Evolutionary conservation across 192 early-diverging fungal species (phyloP), one percentile per base, ranked within the genome.

Genomic region (Spizellomyces sp.): DNA sequence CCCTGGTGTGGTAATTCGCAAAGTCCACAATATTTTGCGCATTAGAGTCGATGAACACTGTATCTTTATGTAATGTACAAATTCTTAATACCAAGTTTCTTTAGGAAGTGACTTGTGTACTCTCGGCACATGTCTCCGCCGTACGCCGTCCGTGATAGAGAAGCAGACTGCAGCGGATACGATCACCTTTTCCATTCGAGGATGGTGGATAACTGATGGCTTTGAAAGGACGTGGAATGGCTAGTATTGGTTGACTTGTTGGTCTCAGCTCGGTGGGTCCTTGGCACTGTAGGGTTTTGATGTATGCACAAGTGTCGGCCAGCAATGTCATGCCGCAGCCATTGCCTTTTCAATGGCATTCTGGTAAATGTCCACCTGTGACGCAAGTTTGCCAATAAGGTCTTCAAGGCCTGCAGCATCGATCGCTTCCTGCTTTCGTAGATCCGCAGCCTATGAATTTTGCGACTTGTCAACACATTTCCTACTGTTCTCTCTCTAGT

Each of bases 1-100:
- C 84, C 84, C 15, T 86, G 84, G 84, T 86, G 84, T 70, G 81
- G 77, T 12, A 79, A 68, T 12, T 27, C 58, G n/a, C 84, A 86
- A 60, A 70, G 54, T 8, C 75, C 75, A n/a, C 59, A 67, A 21
- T 76, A 76, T 54, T 76, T 76, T 83, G 76, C 47, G 71, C 74
- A 54, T 19, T 54, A 54, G 50, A 19, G 12, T 12, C 1, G 17
- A 54, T 12, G 4, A 54, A n/a, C 17, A 19, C 1, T n/a, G 17
- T 19, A 54, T 54, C 50, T 54, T 54, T 36, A 36, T 36, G 27
- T 36, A 36, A 36, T 36, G 27, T 36, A 36, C 27, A 36, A 36
- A 36, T 36, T 36, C 27, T 36, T 36, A 36, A 36, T 36, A 36
- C 27, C 1, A 36, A 36, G 27, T 36, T 36, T 36, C 27, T 36